phyloP scores from a whole-genome alignment of 148 eudicot genomes.

The Camellia lanceoleosa region DNA sequence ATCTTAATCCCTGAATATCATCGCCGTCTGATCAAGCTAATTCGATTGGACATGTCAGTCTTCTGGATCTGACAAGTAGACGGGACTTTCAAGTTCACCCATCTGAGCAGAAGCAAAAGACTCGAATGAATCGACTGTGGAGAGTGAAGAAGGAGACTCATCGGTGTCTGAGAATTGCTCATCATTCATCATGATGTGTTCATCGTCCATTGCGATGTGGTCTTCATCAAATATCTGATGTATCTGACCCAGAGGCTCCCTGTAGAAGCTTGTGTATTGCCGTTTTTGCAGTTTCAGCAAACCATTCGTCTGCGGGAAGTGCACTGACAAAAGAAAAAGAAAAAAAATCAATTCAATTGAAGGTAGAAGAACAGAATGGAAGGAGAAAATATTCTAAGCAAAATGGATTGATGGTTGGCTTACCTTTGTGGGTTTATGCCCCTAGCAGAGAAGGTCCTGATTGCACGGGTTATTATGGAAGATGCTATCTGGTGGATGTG shows the following conservation, averaged over 20 bases:
- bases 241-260: constrained; percentile 77
- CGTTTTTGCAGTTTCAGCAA: constrained; percentile 73
- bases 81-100: too few relatives aligned
- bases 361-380: neutral
- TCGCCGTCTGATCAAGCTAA: too few relatives aligned
- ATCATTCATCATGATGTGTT: too few relatives aligned
- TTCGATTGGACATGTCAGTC: too few relatives aligned
- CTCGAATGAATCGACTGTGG: too few relatives aligned
- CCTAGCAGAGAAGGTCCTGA: constrained; percentile 74
- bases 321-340: constrained; percentile 33
- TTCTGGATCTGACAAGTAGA: too few relatives aligned
- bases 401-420: neutral
- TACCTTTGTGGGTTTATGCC: constrained; percentile 97
- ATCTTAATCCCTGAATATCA: too few relatives aligned
- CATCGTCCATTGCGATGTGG: too few relatives aligned
- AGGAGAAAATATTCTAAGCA: neutral
- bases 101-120: too few relatives aligned
- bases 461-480: constrained; percentile 76
- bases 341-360: neutral
- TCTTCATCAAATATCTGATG: constrained; percentile 72
- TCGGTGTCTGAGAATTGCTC: too few relatives aligned
- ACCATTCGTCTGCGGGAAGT: constrained; percentile 95
- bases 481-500: constrained; percentile 77
- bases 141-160: too few relatives aligned
- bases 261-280: constrained; percentile 73